Percentiles rank a stretch among this genome's conserved stretches.
phyloP scores from a whole-genome alignment of 129 eudicot species.

The Solidago caesia region DNA sequence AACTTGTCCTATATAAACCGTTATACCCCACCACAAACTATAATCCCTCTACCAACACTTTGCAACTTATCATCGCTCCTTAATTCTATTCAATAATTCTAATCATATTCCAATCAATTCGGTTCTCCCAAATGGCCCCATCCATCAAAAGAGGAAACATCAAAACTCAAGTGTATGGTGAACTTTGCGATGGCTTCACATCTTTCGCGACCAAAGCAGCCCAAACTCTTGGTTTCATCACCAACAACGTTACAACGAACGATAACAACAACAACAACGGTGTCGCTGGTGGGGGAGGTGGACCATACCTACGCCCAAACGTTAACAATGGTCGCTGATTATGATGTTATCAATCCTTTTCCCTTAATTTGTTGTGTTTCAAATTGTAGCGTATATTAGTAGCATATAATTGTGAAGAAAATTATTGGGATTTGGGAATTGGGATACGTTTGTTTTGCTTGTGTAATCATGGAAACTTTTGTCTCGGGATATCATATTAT shows the following conservation, averaged over 20 bases:
- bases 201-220: slow-evolving; percentile 5
- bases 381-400: background rate
- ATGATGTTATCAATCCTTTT: background rate
- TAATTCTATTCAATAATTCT: too few species aligned
- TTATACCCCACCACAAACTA: background rate
- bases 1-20: background rate
- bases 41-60: background rate
- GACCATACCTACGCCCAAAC: background rate
- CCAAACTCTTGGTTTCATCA: slow-evolving; percentile 19
- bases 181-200: background rate
- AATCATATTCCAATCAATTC: background rate
- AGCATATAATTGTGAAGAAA: slow-evolving; percentile 13
- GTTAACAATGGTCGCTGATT: slow-evolving; percentile 7
- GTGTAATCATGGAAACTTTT: background rate
- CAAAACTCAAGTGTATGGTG: slow-evolving; percentile 23
- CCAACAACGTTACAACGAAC: background rate
- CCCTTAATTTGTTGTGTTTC: background rate
- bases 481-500: background rate
- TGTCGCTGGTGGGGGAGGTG: background rate
- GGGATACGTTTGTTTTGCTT: background rate
- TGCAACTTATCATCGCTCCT: background rate
- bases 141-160: slow-evolving; percentile 26
- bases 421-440: background rate
- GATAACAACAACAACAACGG: background rate
- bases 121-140: slow-evolving; percentile 18